These are phyloP conservation scores for Gossypium lobatum DNA, from an alignment of 441 rosid species.

Conservation along the genomic window DNA sequence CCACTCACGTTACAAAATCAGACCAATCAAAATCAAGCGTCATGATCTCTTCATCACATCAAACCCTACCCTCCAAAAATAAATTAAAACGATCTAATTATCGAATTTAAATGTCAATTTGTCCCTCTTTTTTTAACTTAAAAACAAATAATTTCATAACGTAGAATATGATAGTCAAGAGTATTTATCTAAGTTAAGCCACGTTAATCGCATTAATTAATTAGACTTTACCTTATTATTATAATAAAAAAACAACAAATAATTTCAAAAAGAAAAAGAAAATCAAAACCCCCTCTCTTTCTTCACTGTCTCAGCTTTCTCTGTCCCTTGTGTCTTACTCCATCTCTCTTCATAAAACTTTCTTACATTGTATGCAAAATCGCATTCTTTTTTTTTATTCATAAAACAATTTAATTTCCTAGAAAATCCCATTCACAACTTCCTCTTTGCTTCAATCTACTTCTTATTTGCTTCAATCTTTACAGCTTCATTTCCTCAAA, in stretches of 20 bases:
- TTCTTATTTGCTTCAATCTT: neutral
- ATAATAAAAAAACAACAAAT: no score
- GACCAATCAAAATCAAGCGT: neutral
- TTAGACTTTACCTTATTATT: no score
- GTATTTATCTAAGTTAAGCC: no score
- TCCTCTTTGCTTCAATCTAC: neutral
- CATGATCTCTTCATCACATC: neutral
- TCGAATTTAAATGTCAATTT: neutral
- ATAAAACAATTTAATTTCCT: neutral
- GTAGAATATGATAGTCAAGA: no score
- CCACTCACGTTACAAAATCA: neutral
- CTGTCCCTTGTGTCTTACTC: constrained; percentile 20
- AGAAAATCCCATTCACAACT: neutral
- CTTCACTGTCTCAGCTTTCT: neutral
- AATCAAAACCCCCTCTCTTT: neutral
- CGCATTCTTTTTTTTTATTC: neutral
- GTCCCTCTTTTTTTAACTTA: neutral
- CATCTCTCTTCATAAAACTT: constrained; percentile 1
- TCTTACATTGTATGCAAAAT: neutral
- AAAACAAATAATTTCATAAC: neutral
- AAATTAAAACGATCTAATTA: neutral
- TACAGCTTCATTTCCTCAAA: neutral
- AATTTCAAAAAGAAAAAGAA: neutral
- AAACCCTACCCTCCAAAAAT: neutral
- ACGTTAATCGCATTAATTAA: no score